Conservation (phyloP, 2,329 filamentous ascomycete genomes). For the Botrytis paeoniae region DNA sequence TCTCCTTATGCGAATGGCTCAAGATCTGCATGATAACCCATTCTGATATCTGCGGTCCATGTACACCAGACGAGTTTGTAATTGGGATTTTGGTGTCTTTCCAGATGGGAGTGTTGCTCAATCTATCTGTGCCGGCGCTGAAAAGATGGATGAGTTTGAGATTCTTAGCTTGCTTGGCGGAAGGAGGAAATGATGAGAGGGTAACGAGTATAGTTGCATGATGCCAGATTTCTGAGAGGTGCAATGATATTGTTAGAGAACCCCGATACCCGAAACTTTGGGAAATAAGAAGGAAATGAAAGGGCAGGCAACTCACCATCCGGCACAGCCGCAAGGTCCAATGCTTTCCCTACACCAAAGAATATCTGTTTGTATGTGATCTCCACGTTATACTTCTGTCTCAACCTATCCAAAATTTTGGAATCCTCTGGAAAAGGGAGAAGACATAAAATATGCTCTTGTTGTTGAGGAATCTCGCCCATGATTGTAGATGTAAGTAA, state of each 20-base stretch:
- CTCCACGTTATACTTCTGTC: conserved; percentile 44
- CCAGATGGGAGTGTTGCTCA: conserved; percentile 34
- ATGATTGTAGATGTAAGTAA: conserved; percentile 35
- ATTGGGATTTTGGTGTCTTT: conserved; percentile 39
- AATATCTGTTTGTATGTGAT: conserved; percentile 42
- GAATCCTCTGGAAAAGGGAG: conserved; percentile 44
- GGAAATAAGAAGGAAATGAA: background rate
- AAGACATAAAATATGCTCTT: conserved; percentile 44
- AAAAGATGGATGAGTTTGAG: conserved; percentile 40
- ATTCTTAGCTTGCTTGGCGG: conserved; percentile 32
- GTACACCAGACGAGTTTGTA: conserved; percentile 39
- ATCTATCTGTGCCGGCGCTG: conserved; percentile 38
- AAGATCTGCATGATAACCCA: conserved; percentile 64
- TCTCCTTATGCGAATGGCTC: conserved; percentile 54
- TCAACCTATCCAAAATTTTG: conserved; percentile 40
- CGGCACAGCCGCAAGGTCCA: conserved; percentile 21
- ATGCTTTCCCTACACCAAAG: conserved; percentile 26
- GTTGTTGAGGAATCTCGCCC: conserved; percentile 43
- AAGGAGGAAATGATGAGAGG: conserved; percentile 31
- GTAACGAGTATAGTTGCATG: conserved; percentile 39
- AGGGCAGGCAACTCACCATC: conserved; percentile 22
- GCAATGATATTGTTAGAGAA: background rate
- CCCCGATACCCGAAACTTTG: background rate
- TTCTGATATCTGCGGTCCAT: conserved; percentile 60
- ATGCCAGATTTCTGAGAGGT: conserved; percentile 28